A percentile compares a stretch with the other conserved stretches of the same genome.
Conservation (phyloP, 1,139 yeast species). For the Taphrina flavorubra region DNA sequence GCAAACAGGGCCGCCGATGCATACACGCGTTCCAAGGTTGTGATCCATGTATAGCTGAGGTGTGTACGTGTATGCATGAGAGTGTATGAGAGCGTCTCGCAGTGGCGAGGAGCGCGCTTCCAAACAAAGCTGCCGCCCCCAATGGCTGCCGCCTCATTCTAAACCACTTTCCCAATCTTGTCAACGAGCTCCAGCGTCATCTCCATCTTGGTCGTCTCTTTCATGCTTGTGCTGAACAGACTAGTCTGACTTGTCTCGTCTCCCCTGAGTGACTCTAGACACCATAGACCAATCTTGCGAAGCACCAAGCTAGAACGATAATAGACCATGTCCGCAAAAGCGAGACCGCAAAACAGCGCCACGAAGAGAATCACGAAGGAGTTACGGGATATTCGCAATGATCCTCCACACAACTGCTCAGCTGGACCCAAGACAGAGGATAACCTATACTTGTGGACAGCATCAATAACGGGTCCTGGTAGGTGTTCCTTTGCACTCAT, state of each 20-base stretch:
- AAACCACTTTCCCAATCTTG: background rate
- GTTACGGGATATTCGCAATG: conserved; percentile 27
- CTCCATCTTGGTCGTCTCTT: background rate
- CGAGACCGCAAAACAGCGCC: conserved; percentile 23
- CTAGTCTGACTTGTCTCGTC: background rate
- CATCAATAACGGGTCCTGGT: conserved; percentile 69
- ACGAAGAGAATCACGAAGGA: conserved; percentile 36
- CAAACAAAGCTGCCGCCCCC: background rate
- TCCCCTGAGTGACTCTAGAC: no score
- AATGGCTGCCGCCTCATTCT: conserved; percentile 12
- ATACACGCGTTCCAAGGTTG: no score
- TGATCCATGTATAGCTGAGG: background rate
- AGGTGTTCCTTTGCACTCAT: conserved; percentile 50
- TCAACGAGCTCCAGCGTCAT: background rate
- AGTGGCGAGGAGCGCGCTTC: background rate
- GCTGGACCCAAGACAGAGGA: conserved; percentile 62
- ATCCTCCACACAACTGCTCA: conserved; percentile 47
- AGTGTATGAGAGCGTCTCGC: background rate
- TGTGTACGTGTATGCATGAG: background rate
- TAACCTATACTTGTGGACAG: conserved; percentile 64
- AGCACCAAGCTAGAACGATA: background rate
- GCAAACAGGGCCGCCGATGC: no score
- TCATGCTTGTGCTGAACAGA: no score
- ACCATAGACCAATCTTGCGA: background rate
- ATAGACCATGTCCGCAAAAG: conserved; percentile 4